These are phyloP conservation scores for Stagonosporopsis vannaccii DNA, from an alignment of 2,329 filamentous ascomycete species.

Conservation along the genomic window DNA sequence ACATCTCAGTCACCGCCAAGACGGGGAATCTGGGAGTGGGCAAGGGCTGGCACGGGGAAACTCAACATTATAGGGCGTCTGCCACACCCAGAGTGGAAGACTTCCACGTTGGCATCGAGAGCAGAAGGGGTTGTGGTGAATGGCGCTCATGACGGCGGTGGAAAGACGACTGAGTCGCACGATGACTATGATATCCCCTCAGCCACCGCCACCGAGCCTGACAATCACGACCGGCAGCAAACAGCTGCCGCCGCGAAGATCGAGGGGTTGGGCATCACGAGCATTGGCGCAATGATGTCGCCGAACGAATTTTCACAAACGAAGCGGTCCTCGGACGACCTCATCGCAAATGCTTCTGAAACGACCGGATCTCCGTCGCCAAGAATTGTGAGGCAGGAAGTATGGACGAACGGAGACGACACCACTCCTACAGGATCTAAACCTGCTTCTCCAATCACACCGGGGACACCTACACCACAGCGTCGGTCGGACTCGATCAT, in stretches of 20 bases:
- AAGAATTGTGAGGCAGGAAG: constrained; percentile 9
- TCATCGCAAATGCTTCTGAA: constrained; percentile 36
- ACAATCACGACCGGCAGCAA: constrained; percentile 20
- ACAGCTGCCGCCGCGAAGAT: constrained; percentile 28
- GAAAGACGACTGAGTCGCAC: constrained; percentile 20
- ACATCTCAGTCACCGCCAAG: constrained; percentile 30
- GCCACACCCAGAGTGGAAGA: constrained; percentile 40
- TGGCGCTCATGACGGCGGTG: constrained; percentile 20
- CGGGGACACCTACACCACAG: constrained; percentile 34
- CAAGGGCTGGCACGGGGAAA: constrained; percentile 37
- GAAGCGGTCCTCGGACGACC: constrained; percentile 44
- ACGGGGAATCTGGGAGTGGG: constrained; percentile 47
- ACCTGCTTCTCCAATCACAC: constrained; percentile 21
- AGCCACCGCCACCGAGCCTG: constrained; percentile 30
- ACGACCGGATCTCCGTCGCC: constrained; percentile 39
- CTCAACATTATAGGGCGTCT: constrained; percentile 40
- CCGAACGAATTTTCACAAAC: constrained; percentile 43
- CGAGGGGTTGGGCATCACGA: constrained; percentile 35
- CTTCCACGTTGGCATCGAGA: constrained; percentile 24
- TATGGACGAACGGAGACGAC: constrained; percentile 27
- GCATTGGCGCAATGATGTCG: constrained; percentile 17
- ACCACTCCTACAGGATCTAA: constrained; percentile 23
- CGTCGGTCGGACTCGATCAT: constrained; percentile 24
- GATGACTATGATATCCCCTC: constrained; percentile 46
- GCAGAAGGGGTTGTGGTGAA: constrained; percentile 15